These are phyloP conservation scores for Tetrapyrgos nigripes DNA, from an alignment of 1,284 basidiomycete species.

Conservation along the genomic window DNA sequence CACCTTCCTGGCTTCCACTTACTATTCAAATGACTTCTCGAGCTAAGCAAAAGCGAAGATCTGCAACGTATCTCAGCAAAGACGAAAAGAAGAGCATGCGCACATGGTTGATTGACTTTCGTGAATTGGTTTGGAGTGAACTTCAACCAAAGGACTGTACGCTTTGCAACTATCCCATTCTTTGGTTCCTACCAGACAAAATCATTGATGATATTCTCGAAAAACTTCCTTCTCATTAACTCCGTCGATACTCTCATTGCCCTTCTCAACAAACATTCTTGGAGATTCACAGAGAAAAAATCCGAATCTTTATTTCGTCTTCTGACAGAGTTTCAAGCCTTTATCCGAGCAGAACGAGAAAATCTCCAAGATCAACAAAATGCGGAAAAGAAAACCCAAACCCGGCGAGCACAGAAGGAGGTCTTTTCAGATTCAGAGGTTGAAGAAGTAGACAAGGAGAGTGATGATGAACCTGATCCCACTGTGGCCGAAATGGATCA, in stretches of 20 bases:
- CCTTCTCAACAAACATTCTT: neutral
- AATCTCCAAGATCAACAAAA: neutral
- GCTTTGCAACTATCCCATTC: neutral
- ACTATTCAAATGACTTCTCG: neutral
- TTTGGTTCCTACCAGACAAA: neutral
- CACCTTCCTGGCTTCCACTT: neutral
- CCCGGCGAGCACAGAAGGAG: too few species aligned
- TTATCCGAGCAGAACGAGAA: too few species aligned
- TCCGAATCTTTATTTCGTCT: neutral
- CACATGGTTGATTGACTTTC: conserved; percentile 1
- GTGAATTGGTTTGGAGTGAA: neutral
- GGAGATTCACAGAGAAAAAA: neutral
- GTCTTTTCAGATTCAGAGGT: too few species aligned
- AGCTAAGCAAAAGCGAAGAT: neutral
- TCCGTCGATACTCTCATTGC: neutral
- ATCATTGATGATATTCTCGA: neutral
- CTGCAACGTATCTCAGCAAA: neutral
- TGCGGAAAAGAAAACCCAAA: too few species aligned
- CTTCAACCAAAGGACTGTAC: neutral
- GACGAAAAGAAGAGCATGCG: neutral
- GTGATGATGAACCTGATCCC: too few species aligned
- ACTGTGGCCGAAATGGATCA: too few species aligned
- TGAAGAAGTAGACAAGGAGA: too few species aligned
- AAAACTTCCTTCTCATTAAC: neutral
- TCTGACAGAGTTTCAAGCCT: neutral